Evolutionary conservation across 148 eudicot genomes (phyloP).

Genomic region (Rhododendron mucronatum): DNA sequence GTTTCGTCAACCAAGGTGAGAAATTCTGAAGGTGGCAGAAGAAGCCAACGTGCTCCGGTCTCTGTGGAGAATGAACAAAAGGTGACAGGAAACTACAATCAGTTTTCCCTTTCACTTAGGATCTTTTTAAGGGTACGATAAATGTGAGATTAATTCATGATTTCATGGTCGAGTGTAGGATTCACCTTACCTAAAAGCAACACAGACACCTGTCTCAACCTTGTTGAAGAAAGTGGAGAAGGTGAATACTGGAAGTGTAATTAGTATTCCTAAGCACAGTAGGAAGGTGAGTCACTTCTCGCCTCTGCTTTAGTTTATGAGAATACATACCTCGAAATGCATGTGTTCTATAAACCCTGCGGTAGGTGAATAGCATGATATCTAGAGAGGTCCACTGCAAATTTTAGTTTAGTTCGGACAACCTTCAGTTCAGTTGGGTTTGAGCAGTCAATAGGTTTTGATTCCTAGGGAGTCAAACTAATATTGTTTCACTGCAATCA

Average conservation of each 20-base stretch:
- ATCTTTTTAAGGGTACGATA: neutral
- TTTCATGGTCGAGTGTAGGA: slow-evolving; percentile 28
- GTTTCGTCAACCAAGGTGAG: slow-evolving; percentile 44
- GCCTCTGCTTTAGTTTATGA: neutral
- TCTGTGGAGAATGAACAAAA: slow-evolving; percentile 26
- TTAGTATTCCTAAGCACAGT: slow-evolving; percentile 74
- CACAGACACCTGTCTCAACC: slow-evolving; percentile 65
- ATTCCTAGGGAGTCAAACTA: neutral
- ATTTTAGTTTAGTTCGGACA: neutral
- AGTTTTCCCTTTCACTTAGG: neutral
- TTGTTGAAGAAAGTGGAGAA: slow-evolving; percentile 69
- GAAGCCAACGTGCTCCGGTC: slow-evolving; percentile 32
- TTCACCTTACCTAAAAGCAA: slow-evolving; percentile 43
- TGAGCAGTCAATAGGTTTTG: neutral
- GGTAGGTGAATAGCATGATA: neutral
- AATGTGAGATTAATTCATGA: slow-evolving; percentile 3
- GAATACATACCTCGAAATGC: neutral
- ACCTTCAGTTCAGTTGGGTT: neutral
- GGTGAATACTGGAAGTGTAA: slow-evolving; percentile 49
- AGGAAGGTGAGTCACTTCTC: slow-evolving; percentile 52
- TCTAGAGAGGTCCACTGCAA: neutral
- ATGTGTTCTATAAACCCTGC: slow-evolving; percentile 3
- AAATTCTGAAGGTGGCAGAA: slow-evolving; percentile 35
- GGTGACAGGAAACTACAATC: slow-evolving; percentile 23
- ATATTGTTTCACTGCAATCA: neutral